Percentiles rank a stretch among this genome's conserved stretches.
Evolutionary conservation across 1,284 basidiomycete species (phyloP).

Genomic region (Sanghuangporus weigelae): DNA sequence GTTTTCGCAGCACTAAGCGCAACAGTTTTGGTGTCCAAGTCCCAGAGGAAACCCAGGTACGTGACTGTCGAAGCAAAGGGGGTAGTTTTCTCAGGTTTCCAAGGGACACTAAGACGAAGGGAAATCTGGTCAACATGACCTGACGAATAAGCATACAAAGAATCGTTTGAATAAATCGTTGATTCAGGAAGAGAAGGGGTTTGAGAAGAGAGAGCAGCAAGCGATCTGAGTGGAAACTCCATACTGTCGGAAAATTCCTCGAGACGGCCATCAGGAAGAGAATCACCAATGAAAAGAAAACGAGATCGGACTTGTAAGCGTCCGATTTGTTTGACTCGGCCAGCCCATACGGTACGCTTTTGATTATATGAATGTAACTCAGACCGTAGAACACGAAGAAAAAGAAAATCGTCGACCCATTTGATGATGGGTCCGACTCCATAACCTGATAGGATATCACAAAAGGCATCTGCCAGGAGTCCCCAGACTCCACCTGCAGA

Average conservation of each 20-base stretch:
- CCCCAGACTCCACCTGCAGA: slow-evolving; percentile 31
- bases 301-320: too few relatives aligned
- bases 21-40: not conserved
- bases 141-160: too few relatives aligned
- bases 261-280: slow-evolving; percentile 1
- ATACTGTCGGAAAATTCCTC: slow-evolving; percentile 16
- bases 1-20: not conserved
- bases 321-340: not conserved
- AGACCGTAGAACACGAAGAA: slow-evolving; percentile 25
- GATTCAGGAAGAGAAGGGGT: too few relatives aligned
- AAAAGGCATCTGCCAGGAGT: slow-evolving; percentile 24
- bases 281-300: slow-evolving; percentile 6
- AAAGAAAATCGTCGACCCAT: slow-evolving; percentile 40
- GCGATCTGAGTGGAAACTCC: not conserved
- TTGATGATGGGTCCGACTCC: slow-evolving; percentile 32
- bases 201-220: too few relatives aligned
- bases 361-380: slow-evolving; percentile 15
- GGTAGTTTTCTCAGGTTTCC: too few relatives aligned
- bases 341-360: not conserved
- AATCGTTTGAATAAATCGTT: too few relatives aligned
- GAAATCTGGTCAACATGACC: too few relatives aligned
- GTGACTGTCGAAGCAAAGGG: too few relatives aligned
- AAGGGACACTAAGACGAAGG: too few relatives aligned
- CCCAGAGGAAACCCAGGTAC: slow-evolving; percentile 3
- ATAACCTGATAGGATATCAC: slow-evolving; percentile 24